Evolutionary conservation across 2,329 filamentous ascomycete species (phyloP), one percentile per base, ranked within the genome.

Genomic region (Colletotrichum tanaceti): DNA sequence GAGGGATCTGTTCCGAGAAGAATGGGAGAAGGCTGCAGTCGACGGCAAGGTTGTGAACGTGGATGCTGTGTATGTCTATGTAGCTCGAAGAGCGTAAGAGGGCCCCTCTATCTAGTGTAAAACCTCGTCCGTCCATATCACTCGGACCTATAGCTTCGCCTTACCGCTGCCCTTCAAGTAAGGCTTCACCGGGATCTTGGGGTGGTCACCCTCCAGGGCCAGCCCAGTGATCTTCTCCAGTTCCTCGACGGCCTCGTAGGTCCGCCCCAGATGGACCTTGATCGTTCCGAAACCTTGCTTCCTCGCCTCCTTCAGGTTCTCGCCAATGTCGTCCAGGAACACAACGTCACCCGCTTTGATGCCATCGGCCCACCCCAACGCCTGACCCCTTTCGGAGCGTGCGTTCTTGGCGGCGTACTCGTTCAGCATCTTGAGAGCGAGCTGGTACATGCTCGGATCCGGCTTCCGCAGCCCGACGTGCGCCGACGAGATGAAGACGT

Each of bases 241-340:
- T 78, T 94, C 89, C 72, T 87, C 90, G 0, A 98, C 94, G 0
- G 95, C 94, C 77, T 94, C 90, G 76, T 88, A 91, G 1, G 92
- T 89, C 77, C 86, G 89, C 1, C 94, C 94, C 35, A 98, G 80
- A 10, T 87, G 83, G 1, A 98, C 96, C 80, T 95, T 97, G 72
- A 98, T 86, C 0, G 95, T 98, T 64, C 85, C 81, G 78, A 98
- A 90, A 0, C 95, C 95, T 24, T 89, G 82, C 57, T 85, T 85
- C 79, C 85, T 92, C 1, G 90, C 96, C 52, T 86, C 90, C 83
- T 94, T 96, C 66, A 98, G 79, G 77, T 99, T 99, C 79, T 94
- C 90, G 1, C 96, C 96, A 77, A 99, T 97, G 74, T 98, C 94
- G 77, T 98, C 96, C 58, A 98, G 80, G 77, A 99, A 99, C 5